Evolutionary conservation across 768 basidiomycete species (phyloP).

Genomic region (Suillus subluteus): DNA sequence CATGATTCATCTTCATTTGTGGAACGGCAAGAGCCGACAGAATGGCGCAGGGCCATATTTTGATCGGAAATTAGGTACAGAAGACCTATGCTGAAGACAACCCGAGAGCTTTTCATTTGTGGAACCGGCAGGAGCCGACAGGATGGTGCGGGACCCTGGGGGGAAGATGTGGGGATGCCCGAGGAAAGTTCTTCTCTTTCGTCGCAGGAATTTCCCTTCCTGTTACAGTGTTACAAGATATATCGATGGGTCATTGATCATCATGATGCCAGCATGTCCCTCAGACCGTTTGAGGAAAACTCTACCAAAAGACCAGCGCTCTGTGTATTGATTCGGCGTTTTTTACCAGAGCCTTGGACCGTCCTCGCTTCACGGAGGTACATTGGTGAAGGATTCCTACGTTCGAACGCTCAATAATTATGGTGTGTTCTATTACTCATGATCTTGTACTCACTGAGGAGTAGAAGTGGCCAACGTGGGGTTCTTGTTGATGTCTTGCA

Average conservation of each 20-base stretch:
- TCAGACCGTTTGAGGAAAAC: background rate
- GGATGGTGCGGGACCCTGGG: background rate
- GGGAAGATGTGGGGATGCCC: background rate
- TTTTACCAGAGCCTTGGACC: background rate
- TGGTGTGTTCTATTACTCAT: background rate
- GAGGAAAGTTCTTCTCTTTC: background rate
- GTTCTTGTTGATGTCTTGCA: background rate
- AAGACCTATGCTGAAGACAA: background rate
- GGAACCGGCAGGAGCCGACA: background rate
- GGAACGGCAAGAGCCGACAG: background rate
- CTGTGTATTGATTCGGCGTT: background rate
- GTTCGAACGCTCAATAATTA: background rate
- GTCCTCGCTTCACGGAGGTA: background rate
- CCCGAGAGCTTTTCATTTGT: background rate
- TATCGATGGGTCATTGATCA: background rate
- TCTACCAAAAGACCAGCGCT: background rate
- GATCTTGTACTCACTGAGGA: background rate
- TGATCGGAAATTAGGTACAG: background rate
- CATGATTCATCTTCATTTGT: background rate
- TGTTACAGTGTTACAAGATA: background rate
- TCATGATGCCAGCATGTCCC: background rate
- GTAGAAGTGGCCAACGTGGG: background rate
- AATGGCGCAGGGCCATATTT: background rate
- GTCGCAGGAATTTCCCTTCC: background rate
- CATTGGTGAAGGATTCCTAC: background rate